Base-by-base conservation (phyloP, 2,329 filamentous ascomycete species). In the Lecanicillium sp. region DNA sequence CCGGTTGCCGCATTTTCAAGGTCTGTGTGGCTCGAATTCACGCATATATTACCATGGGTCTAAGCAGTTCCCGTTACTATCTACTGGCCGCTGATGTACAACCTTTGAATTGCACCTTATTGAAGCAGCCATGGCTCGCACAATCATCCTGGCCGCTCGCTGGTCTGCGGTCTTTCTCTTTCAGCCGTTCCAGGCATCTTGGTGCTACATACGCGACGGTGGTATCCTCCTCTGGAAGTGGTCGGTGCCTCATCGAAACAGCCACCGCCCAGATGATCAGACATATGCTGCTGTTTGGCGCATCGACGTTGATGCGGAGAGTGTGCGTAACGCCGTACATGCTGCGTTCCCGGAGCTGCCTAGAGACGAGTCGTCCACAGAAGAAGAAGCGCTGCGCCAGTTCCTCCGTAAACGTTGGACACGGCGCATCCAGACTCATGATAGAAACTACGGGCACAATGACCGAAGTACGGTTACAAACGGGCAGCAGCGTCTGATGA, bases 151-250 rank as follows among this genome's bases (percentile, higher is more conserved):
- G n/a, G n/a, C n/a, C n/a, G n/a, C n/a, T n/a, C n/a, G n/a, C n/a
- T n/a, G n/a, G n/a, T n/a, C n/a, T n/a, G n/a, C n/a, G n/a, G n/a
- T n/a, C n/a, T n/a, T n/a, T n/a, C n/a, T n/a, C n/a, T n/a, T n/a
- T n/a, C n/a, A n/a, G n/a, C n/a, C n/a, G n/a, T n/a, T n/a, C n/a
- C n/a, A n/a, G n/a, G n/a, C n/a, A n/a, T n/a, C n/a, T n/a, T n/a
- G n/a, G n/a, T n/a, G n/a, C n/a, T n/a, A n/a, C n/a, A n/a, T n/a
- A n/a, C n/a, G n/a, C n/a, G n/a, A n/a, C n/a, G n/a, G n/a, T n/a
- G n/a, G n/a, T n/a, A n/a, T n/a, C n/a, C n/a, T n/a, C n/a, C n/a
- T 46, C 5, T 46, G 46, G 46, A 35, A 45, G 14, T 48, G 46
- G 44, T 48, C 46, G 9, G 36, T 48, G 12, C 44, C 44, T 10